phyloP scores from a whole-genome alignment of 768 basidiomycete genomes.

The Rhizopogon vinicolor region DNA sequence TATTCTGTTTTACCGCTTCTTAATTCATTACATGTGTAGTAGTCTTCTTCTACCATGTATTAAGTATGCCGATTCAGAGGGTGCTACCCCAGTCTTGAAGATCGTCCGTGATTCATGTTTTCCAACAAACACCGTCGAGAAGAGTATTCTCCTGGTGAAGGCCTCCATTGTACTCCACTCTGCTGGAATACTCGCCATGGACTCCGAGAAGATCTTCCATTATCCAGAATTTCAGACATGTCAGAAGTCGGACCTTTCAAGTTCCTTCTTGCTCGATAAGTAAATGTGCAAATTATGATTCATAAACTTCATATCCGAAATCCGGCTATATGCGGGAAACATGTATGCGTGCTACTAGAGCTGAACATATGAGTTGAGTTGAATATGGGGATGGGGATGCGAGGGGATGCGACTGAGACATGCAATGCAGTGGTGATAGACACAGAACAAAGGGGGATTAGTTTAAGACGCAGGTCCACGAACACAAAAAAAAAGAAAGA shows the following conservation, averaged over 20 bases:
- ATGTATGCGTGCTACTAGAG: slow-evolving; percentile 1
- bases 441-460: slow-evolving; percentile 5
- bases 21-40: slow-evolving; percentile 29
- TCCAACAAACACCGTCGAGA: slow-evolving; percentile 58
- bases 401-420: background rate
- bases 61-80: background rate
- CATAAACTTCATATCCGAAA: background rate
- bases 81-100: background rate
- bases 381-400: background rate
- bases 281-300: background rate
- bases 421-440: slow-evolving; percentile 3
- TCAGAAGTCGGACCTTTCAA: slow-evolving; percentile 22
- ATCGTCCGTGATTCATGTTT: background rate
- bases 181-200: slow-evolving; percentile 47
- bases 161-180: slow-evolving; percentile 29
- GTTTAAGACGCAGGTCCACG: background rate
- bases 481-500: too few relatives aligned
- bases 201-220: slow-evolving; percentile 43
- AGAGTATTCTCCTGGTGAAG: slow-evolving; percentile 55
- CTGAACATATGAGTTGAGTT: slow-evolving; percentile 2
- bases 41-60: slow-evolving; percentile 56
- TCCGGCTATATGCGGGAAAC: background rate
- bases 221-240: slow-evolving; percentile 40
- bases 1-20: slow-evolving; percentile 6
- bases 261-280: background rate